Evolutionary conservation across 2,329 filamentous ascomycete genomes (phyloP).

Genomic region (Neoscytalidium dimidiatum): DNA sequence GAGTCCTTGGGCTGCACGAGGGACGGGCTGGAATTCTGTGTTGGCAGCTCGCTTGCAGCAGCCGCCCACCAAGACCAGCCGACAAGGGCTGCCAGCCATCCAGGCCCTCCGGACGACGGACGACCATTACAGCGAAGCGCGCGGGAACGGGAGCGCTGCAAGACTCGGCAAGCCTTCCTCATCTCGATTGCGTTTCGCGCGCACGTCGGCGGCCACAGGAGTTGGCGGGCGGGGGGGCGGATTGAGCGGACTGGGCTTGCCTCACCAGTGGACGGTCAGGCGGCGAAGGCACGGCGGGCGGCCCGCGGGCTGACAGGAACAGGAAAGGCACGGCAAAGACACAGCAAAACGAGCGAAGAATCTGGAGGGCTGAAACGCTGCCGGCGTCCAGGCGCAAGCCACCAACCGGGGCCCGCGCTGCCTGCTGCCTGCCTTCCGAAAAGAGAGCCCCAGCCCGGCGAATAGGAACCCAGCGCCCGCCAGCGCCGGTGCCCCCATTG

Average conservation of each 20-base stretch:
- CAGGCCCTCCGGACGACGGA: not conserved
- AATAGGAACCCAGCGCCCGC: not conserved
- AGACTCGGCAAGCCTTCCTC: not conserved
- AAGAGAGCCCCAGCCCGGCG: not conserved
- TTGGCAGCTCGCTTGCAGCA: not conserved
- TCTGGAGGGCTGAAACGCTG: not conserved
- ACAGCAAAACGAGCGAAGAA: not conserved
- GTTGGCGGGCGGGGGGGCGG: too few species aligned
- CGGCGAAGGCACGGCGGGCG: not conserved
- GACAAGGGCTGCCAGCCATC: not conserved
- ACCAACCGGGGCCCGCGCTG: not conserved
- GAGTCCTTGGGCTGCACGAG: not conserved
- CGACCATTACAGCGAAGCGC: constrained; percentile 3
- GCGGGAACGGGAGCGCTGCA: not conserved
- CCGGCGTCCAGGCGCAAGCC: not conserved
- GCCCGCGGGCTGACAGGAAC: not conserved
- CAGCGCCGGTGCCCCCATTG: not conserved
- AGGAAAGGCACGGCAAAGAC: not conserved
- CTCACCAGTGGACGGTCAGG: not conserved
- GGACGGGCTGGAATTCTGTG: not conserved
- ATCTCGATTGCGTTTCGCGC: not conserved
- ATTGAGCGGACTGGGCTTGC: not conserved
- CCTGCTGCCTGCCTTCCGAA: not conserved
- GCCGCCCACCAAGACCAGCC: not conserved
- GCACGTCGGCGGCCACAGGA: not conserved